Base-by-base conservation (phyloP, 306 rosid genomes). In the Ammopiptanthus mongolicus region DNA sequence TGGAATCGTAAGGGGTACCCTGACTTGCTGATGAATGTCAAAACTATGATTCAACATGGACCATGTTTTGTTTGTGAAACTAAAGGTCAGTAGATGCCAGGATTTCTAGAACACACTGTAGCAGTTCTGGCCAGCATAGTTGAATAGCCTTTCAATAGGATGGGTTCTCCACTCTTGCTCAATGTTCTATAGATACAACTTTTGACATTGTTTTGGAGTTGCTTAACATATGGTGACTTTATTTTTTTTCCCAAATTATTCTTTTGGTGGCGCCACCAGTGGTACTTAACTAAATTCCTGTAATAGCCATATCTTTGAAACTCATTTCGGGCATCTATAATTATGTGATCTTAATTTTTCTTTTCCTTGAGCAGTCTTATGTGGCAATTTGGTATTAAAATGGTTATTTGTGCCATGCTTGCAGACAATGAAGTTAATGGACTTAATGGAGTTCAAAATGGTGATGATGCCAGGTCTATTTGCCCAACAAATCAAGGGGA, bases 371-470 rank as follows among this genome's bases (percentile, higher is more conserved):
- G 12, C 48, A 29, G 10, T 42, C 56, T 37, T 58, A 7, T 64
- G 39, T 31, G 57, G 7, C 17, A 39, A 33, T 41, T 51, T 81
- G 8, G 50, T 51, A 65, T 51, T 80, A 56, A 79, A 65, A 63
- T 65, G 59, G 37, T 68, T 46, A 57, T 69, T 59, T 76, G 10
- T 72, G 60, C 1, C 62, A 53, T 76, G 22, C 29, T 76, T 80
- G 59, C 85, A 86, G 89, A 72, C n/a, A 41, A 36, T 69, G 74
- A 80, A 68, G 73, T 53, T 44, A 80, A 59, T 74, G 85, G 67
- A 77, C 44, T 47, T 62, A 0, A 70, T 22, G 80, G 37, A 62
- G 83, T 41, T 74, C 79, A 74, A 77, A 80, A 76, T 29, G 84
- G 73, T 8, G 75, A 73, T 44, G 68, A 39, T 55, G 50, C n/a